Base-by-base conservation (phyloP, 2,329 filamentous ascomycete genomes). In the Botrytis pseudocinerea region DNA sequence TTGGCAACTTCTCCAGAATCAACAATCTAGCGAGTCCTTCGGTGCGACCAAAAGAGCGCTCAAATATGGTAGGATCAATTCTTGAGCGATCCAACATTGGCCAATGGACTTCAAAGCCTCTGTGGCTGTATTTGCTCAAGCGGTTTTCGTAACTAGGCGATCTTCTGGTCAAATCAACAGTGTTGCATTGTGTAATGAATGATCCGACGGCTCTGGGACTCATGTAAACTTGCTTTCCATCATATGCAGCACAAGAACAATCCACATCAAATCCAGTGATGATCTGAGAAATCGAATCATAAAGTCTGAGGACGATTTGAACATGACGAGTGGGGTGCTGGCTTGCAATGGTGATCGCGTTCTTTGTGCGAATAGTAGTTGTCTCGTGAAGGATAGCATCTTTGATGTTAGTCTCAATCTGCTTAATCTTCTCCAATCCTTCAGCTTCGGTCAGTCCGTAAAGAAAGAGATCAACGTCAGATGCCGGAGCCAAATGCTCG, bases 251-350 rank as follows among this genome's bases (percentile, higher is more conserved):
- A 75, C 93, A 93, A 0, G 93, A 92, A 80, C 92, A 94, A 80
- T 96, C 93, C 66, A 97, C 93, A 78, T 97, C 94, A 77, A 97
- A 97, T 0, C 94, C 94, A 4, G 93, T 94, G 38, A 97, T 85
- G 51, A 97, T 95, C 80, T 97, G 93, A 1, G 92, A 91, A 63
- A 97, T 83, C 0, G 91, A 94, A 79, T 93, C 93, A 84, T 97
- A 97, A 54, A 96, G 89, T 51, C 93, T 91, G 44, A 97, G 86
- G 35, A 97, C 93, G 77, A 97, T 94, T 85, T 89, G 93, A 5
- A 97, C 87, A 80, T 97, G 93, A 2, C 94, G 90, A 51, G 90
- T 93, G 0, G 93, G 94, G 79, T 96, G 95, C 80, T 95, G 91
- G 62, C 91, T 93, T 48, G 89, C 92, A 79, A 97, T 96, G 0